These are phyloP conservation scores for Saussurea involucrata DNA, from an alignment of 129 eudicot species.

Conservation along the genomic window DNA sequence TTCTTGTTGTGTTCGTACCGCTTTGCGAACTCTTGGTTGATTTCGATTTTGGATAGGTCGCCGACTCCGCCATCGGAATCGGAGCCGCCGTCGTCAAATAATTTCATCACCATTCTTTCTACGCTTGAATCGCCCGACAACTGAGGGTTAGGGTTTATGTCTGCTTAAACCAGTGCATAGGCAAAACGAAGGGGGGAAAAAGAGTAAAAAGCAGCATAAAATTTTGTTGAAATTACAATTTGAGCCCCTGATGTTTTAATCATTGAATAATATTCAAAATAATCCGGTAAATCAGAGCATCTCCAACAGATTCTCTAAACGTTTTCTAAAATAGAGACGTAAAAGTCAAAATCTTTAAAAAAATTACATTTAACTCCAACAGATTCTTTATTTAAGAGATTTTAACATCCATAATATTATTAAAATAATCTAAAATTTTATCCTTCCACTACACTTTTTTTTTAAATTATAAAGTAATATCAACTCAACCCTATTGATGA, in stretches of 20 bases:
- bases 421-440: too few relatives aligned
- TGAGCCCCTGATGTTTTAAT: background rate
- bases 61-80: slow-evolving; percentile 25
- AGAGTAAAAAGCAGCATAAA: background rate
- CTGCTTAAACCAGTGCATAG: background rate
- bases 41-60: slow-evolving; percentile 55
- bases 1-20: slow-evolving; percentile 76
- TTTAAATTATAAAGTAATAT: too few relatives aligned
- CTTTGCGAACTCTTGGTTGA: slow-evolving; percentile 65
- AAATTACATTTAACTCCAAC: too few relatives aligned
- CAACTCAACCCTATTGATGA: too few relatives aligned
- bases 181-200: background rate
- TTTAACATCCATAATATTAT: too few relatives aligned
- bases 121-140: background rate
- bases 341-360: too few relatives aligned
- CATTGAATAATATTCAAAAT: background rate
- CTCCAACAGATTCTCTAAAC: too few relatives aligned
- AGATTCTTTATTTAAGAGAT: too few relatives aligned
- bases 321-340: too few relatives aligned
- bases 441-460: too few relatives aligned
- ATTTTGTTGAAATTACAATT: background rate
- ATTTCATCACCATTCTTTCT: slow-evolving; percentile 37
- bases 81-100: slow-evolving; percentile 47
- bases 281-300: too few relatives aligned
- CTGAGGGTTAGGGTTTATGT: background rate